These are phyloP conservation scores for Pseudevernia furfuracea DNA, from an alignment of 495 filamentous ascomycete species.

Conservation along the genomic window DNA sequence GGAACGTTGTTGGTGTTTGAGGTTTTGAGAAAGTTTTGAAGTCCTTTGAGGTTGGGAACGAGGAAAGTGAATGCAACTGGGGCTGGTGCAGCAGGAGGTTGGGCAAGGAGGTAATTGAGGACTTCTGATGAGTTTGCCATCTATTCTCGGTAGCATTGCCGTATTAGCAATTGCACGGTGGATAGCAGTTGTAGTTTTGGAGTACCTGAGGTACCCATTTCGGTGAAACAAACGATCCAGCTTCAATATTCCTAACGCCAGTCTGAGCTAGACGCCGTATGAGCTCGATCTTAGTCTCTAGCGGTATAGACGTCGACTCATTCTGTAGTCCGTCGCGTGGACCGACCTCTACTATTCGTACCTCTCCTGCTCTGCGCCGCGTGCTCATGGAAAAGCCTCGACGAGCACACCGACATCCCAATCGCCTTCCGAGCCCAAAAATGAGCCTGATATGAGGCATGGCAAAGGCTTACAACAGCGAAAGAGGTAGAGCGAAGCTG, in stretches of 20 bases:
- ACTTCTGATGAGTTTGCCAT: conserved; percentile 90
- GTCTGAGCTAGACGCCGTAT: conserved; percentile 75
- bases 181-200: background rate
- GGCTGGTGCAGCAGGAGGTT: conserved; percentile 48
- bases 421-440: background rate
- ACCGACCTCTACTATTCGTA: conserved; percentile 82
- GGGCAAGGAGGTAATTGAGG: conserved; percentile 59
- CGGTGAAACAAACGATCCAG: conserved; percentile 87
- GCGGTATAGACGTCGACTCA: conserved; percentile 73
- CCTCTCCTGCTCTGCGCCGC: conserved; percentile 35
- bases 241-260: conserved; percentile 81
- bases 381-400: conserved; percentile 13
- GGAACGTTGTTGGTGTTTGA: conserved; percentile 19
- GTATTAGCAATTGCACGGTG: background rate
- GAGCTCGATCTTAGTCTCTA: conserved; percentile 79
- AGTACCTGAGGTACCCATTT: conserved; percentile 97
- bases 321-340: conserved; percentile 94
- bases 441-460: conserved; percentile 1
- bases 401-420: background rate
- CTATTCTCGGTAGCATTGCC: conserved; percentile 35
- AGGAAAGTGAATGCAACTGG: conserved; percentile 89
- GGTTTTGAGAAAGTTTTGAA: conserved; percentile 48
- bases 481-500: background rate
- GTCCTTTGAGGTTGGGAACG: conserved; percentile 77
- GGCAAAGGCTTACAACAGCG: background rate